Evolutionary conservation across 1,284 basidiomycete species (phyloP).

Genomic region (Marasmius sp.): DNA sequence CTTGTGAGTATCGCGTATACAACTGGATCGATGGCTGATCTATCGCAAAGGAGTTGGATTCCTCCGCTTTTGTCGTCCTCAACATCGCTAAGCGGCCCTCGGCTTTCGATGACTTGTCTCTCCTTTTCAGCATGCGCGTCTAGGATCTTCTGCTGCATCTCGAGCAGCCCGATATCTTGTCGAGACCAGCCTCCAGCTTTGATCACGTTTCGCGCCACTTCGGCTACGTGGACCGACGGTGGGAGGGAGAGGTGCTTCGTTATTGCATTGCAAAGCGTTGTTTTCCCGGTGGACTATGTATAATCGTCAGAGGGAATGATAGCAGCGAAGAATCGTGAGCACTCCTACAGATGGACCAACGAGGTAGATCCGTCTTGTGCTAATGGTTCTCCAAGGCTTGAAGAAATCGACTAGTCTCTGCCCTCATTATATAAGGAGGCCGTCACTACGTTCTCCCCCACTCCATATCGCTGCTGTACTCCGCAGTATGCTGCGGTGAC

Average conservation of each 20-base stretch:
- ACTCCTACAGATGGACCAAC: neutral
- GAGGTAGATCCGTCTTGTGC: neutral
- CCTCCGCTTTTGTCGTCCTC: conserved; percentile 20
- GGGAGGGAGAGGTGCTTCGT: conserved; percentile 38
- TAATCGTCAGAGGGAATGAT: too few relatives aligned
- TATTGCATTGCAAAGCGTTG: conserved; percentile 58
- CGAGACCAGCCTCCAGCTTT: conserved; percentile 48
- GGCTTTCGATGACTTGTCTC: conserved; percentile 21
- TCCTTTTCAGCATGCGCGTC: conserved; percentile 51
- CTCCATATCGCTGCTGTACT: too few relatives aligned
- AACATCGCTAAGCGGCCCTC: neutral
- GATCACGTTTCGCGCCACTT: conserved; percentile 63
- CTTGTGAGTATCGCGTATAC: conserved; percentile 57
- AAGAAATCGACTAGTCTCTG: too few relatives aligned
- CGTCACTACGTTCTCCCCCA: too few relatives aligned
- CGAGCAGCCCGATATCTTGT: conserved; percentile 43
- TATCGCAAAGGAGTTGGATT: conserved; percentile 48
- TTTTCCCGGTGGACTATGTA: conserved; percentile 56
- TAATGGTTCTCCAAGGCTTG: too few relatives aligned
- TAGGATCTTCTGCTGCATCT: conserved; percentile 65
- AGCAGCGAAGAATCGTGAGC: too few relatives aligned
- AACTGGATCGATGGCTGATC: conserved; percentile 62
- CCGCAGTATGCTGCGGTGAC: too few relatives aligned
- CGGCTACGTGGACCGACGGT: conserved; percentile 43
- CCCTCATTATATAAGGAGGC: too few relatives aligned